Evolutionary conservation across 495 filamentous ascomycete genomes (phyloP).

Genomic region (Penicillium ochrochloron): DNA sequence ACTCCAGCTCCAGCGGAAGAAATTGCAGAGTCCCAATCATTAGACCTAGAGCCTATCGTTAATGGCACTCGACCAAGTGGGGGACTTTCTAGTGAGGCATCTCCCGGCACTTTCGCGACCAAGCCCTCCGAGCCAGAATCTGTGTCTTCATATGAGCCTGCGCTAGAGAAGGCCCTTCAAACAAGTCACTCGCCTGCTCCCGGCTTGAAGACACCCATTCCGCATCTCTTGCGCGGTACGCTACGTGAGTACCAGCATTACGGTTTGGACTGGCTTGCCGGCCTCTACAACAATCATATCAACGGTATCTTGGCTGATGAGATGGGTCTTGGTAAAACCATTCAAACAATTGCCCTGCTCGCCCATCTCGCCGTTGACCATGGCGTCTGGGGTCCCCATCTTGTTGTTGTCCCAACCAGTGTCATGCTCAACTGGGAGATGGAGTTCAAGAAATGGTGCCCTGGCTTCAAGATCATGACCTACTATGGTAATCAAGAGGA

Average conservation of each 20-base stretch:
- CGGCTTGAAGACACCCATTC: constrained; percentile 72
- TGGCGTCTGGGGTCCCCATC: constrained; percentile 92
- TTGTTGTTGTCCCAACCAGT: constrained; percentile 95
- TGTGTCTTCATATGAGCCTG: constrained; percentile 59
- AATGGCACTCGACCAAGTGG: constrained; percentile 35
- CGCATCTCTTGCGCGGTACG: constrained; percentile 86
- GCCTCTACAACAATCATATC: constrained; percentile 86
- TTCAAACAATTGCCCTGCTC: constrained; percentile 94
- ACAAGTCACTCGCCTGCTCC: constrained; percentile 39
- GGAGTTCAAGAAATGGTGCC: constrained; percentile 99
- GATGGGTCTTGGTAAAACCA: constrained; percentile 99
- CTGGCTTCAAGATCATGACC: constrained; percentile 96
- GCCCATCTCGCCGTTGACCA: constrained; percentile 92
- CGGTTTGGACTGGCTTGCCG: constrained; percentile 94
- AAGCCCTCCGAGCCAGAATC: constrained; percentile 73
- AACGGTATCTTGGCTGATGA: constrained; percentile 99
- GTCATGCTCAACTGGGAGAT: constrained; percentile 99
- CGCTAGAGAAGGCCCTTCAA: constrained; percentile 42
- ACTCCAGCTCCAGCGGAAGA: constrained; percentile 12
- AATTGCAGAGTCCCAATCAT: constrained; percentile 17
- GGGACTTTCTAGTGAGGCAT: constrained; percentile 49
- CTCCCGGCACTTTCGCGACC: constrained; percentile 66
- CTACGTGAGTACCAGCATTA: constrained; percentile 96
- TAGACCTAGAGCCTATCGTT: constrained; percentile 17
- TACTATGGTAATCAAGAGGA: constrained; percentile 96